Percentiles rank a stretch among this genome's conserved stretches.
phyloP scores from a whole-genome alignment of 2,329 filamentous ascomycete species.

The Botrytis aclada region DNA sequence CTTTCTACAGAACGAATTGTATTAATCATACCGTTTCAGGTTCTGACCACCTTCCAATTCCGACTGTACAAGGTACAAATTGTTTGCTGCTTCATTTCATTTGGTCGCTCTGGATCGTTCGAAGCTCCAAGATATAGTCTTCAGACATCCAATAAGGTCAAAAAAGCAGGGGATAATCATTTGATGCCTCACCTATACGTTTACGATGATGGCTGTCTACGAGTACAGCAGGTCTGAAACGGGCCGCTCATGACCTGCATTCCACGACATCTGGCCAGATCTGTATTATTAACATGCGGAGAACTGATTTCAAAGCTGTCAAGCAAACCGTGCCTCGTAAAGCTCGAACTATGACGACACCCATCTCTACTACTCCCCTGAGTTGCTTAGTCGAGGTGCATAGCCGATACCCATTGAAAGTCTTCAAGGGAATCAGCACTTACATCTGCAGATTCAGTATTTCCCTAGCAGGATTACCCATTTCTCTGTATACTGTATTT shows the following conservation, averaged over 20 bases:
- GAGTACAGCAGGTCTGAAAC: slow-evolving; percentile 1
- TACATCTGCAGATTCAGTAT: background rate
- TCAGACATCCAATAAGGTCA: too few relatives aligned
- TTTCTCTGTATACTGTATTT: background rate
- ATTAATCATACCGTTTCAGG: too few relatives aligned
- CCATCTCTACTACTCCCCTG: background rate
- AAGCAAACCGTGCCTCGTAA: background rate
- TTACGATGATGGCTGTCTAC: background rate
- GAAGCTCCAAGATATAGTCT: too few relatives aligned
- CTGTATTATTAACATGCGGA: background rate
- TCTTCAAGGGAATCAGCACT: background rate
- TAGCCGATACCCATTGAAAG: background rate
- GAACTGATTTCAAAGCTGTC: background rate
- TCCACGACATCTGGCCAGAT: background rate
- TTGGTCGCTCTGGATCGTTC: too few relatives aligned
- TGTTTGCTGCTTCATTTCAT: too few relatives aligned
- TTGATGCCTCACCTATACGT: background rate
- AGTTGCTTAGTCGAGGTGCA: background rate
- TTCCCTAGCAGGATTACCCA: background rate
- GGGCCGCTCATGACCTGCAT: background rate
- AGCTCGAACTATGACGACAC: background rate
- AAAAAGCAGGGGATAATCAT: background rate
- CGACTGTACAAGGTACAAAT: too few relatives aligned
- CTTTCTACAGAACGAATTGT: background rate
- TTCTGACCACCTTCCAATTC: too few relatives aligned